Percentiles rank a stretch among this genome's conserved stretches.
These are phyloP conservation scores for Castanea sativa DNA, from an alignment of 306 rosid species.

Conservation along the genomic window DNA sequence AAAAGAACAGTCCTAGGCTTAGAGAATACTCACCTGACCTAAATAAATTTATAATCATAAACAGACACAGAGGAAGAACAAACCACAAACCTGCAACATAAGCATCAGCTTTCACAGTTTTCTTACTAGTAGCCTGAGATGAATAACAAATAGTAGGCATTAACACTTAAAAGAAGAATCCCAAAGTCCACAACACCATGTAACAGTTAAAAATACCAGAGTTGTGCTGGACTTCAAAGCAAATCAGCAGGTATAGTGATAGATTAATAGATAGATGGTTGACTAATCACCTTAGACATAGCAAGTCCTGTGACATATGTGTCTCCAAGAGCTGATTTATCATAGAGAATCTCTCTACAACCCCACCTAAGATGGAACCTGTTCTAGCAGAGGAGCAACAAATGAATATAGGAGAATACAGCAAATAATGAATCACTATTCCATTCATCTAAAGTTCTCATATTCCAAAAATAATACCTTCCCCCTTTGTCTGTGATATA, in stretches of 20 bases:
- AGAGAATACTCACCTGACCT: slow-evolving; percentile 10
- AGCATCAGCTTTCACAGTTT: slow-evolving; percentile 88
- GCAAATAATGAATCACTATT: background rate
- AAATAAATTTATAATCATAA: slow-evolving; percentile 1
- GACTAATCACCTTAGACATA: slow-evolving; percentile 65
- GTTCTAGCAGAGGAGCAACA: slow-evolving; percentile 33
- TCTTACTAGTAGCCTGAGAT: slow-evolving; percentile 76
- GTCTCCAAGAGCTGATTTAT: slow-evolving; percentile 67
- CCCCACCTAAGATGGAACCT: slow-evolving; percentile 99
- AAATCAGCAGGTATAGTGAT: background rate
- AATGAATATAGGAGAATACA: slow-evolving; percentile 3
- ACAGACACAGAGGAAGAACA: slow-evolving; percentile 6
- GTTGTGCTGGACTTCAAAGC: background rate
- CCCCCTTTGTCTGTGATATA: slow-evolving; percentile 95
- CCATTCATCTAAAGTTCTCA: slow-evolving; percentile 3
- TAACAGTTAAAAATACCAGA: background rate
- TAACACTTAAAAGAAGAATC: slow-evolving; percentile 8
- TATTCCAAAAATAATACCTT: slow-evolving; percentile 45
- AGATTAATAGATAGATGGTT: background rate
- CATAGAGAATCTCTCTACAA: slow-evolving; percentile 82
- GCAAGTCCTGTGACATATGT: slow-evolving; percentile 68
- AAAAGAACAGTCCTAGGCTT: slow-evolving; percentile 30
- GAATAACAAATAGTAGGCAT: slow-evolving; percentile 16
- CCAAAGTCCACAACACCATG: background rate
- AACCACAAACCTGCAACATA: slow-evolving; percentile 85